Conservation (phyloP, 2,329 filamentous ascomycete genomes). For the Clarireedia paspali region DNA sequence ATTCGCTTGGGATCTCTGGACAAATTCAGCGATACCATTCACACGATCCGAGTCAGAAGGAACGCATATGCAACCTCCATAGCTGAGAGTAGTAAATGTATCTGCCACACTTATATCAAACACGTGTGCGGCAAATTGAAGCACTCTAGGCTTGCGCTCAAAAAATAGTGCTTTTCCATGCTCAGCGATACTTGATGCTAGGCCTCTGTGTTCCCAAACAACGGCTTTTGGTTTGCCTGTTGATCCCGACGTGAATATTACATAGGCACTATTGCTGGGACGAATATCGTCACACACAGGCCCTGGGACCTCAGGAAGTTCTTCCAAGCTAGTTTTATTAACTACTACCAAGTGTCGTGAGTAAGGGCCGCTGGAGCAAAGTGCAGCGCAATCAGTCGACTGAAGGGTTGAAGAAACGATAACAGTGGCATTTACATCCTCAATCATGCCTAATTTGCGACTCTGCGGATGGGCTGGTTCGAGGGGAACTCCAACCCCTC, state of each 20-base stretch:
- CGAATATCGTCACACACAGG: too few relatives aligned
- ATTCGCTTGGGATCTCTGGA: slow-evolving; percentile 15
- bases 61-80: slow-evolving; percentile 18
- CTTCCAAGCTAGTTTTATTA: too few relatives aligned
- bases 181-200: slow-evolving; percentile 3
- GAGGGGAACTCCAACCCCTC: too few relatives aligned
- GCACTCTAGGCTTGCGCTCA: not conserved
- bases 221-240: slow-evolving; percentile 21
- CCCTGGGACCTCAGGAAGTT: too few relatives aligned
- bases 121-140: slow-evolving; percentile 16
- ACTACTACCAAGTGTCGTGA: too few relatives aligned
- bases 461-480: too few relatives aligned
- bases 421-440: too few relatives aligned
- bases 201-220: slow-evolving; percentile 12
- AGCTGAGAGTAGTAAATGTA: slow-evolving; percentile 16
- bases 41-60: slow-evolving; percentile 19
- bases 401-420: too few relatives aligned
- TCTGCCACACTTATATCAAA: slow-evolving; percentile 19
- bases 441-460: too few relatives aligned
- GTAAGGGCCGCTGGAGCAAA: too few relatives aligned
- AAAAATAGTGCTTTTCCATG: not conserved
- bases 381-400: too few relatives aligned
- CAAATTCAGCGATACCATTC: slow-evolving; percentile 11
- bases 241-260: slow-evolving; percentile 26
- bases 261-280: not conserved